Evolutionary conservation across 1,284 basidiomycete species (phyloP).

Genomic region (Polyporus tsugae): DNA sequence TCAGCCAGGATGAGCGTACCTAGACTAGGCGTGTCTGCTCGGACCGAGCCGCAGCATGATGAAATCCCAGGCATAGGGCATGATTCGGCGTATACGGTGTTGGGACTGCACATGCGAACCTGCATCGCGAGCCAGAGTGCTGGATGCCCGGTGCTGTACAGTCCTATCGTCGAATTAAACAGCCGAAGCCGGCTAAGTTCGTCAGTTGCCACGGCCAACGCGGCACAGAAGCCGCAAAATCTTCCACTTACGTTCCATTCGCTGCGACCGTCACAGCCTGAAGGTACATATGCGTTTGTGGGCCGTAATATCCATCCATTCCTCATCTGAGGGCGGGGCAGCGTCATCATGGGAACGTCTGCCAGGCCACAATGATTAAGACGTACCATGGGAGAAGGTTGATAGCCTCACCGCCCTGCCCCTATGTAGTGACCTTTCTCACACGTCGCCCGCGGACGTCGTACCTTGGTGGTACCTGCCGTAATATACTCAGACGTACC

Average conservation of each 20-base stretch:
- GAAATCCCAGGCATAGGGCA: background rate
- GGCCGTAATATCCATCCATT: background rate
- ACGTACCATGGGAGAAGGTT: slow-evolving; percentile 4
- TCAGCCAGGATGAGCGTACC: background rate
- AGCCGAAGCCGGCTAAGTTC: slow-evolving; percentile 1
- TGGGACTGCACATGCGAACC: background rate
- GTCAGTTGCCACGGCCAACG: slow-evolving; percentile 7
- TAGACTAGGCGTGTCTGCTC: background rate
- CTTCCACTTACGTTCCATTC: slow-evolving; percentile 1
- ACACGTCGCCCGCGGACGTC: slow-evolving; percentile 3
- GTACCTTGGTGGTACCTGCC: background rate
- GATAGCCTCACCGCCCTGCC: slow-evolving; percentile 4
- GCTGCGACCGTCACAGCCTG: background rate
- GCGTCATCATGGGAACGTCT: background rate
- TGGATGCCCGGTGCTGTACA: background rate
- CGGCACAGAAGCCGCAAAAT: slow-evolving; percentile 1
- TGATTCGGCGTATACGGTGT: background rate
- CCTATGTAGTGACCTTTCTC: background rate
- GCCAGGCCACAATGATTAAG: background rate
- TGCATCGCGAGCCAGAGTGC: background rate
- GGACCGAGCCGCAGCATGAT: background rate
- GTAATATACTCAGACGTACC: background rate
- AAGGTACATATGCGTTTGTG: background rate
- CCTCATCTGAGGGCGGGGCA: background rate
- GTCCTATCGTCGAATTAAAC: background rate